Conservation (phyloP, 495 filamentous ascomycete genomes). For the Sordaria brevicollis region DNA sequence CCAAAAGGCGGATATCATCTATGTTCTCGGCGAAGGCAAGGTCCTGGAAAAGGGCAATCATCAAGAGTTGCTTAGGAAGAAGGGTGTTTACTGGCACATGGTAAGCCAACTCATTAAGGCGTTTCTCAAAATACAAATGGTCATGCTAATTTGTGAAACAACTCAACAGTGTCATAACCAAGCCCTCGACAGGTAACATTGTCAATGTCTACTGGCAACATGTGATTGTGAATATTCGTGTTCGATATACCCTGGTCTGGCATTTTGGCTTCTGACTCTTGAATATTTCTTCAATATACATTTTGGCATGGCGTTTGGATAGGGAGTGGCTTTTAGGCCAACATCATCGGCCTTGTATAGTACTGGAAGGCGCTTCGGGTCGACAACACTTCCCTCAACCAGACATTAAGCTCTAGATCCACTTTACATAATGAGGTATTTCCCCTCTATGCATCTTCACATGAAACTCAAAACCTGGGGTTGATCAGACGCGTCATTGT, state of each 20-base stretch:
- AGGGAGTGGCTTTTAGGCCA: not conserved
- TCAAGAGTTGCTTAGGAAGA: constrained; percentile 32
- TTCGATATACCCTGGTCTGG: not conserved
- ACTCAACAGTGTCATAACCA: constrained; percentile 27
- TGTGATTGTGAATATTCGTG: not conserved
- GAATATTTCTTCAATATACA: not conserved
- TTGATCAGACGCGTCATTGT: not conserved
- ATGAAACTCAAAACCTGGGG: not conserved
- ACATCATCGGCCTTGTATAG: not conserved
- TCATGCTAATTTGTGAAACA: constrained; percentile 6
- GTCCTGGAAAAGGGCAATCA: constrained; percentile 46
- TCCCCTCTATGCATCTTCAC: not conserved
- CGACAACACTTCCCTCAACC: not conserved
- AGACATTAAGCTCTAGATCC: not conserved
- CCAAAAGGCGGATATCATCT: constrained; percentile 44
- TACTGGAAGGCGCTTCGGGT: not conserved
- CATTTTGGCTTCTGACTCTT: not conserved
- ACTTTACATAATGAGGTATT: not conserved
- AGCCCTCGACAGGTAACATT: constrained; percentile 26
- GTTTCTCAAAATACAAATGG: not conserved
- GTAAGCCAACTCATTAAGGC: constrained; percentile 11
- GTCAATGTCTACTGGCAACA: not conserved
- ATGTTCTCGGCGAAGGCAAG: constrained; percentile 40
- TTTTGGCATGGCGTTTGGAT: not conserved
- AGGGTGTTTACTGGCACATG: constrained; percentile 39